phyloP scores from a whole-genome alignment of 768 basidiomycete genomes.

The Collybia nuda region DNA sequence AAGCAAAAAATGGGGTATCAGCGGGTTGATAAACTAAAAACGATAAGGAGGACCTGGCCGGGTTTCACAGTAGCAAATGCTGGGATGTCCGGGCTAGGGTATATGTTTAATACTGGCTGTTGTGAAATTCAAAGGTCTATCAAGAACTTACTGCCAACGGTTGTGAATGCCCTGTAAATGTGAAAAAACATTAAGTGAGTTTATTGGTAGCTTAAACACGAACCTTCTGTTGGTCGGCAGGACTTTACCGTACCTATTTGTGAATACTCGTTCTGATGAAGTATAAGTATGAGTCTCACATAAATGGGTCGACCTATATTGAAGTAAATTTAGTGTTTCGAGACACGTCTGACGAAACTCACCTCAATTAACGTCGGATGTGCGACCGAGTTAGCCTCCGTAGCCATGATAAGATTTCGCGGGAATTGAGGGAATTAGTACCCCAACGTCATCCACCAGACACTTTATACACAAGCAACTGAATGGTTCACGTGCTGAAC shows the following conservation, averaged over 20 bases:
- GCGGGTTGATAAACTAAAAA: not conserved
- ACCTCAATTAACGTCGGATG: conserved; percentile 62
- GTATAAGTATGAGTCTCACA: conserved; percentile 37
- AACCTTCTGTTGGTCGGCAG: conserved; percentile 63
- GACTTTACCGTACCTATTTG: conserved; percentile 17
- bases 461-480: no score
- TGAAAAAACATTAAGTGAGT: not conserved
- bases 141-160: conserved; percentile 65
- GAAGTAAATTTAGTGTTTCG: not conserved
- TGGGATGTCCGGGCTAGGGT: conserved; percentile 63
- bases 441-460: no score
- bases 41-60: conserved; percentile 39
- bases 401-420: conserved; percentile 44
- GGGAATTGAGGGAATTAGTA: no score
- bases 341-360: conserved; percentile 6
- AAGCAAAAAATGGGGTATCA: not conserved
- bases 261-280: not conserved
- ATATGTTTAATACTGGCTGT: not conserved
- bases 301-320: conserved; percentile 66
- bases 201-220: not conserved
- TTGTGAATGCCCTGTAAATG: conserved; percentile 58
- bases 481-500: not conserved
- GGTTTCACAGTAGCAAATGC: conserved; percentile 60
- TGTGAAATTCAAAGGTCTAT: not conserved
- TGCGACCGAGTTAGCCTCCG: conserved; percentile 56